Evolutionary conservation across 805 yeast species (phyloP).

Genomic region (Debaryomyces hansenii): DNA sequence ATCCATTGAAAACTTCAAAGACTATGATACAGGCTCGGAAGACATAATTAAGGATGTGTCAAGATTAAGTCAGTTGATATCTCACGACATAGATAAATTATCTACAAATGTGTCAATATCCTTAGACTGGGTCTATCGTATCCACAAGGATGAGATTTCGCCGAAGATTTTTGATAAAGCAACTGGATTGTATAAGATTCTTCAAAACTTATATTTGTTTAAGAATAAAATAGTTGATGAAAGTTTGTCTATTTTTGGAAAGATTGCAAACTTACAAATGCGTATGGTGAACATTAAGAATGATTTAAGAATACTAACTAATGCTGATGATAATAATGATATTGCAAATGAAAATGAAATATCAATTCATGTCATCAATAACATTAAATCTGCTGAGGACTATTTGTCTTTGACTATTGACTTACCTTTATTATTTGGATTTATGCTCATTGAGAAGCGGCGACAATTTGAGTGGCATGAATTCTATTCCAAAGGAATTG

Average conservation of each 20-base stretch:
- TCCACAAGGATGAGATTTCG: conserved; percentile 14
- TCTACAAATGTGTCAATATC: conserved; percentile 4
- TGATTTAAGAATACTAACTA: conserved; percentile 26
- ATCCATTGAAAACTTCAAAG: conserved; percentile 28
- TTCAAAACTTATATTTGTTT: conserved; percentile 32
- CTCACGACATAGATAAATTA: conserved; percentile 13
- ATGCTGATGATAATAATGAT: conserved; percentile 8
- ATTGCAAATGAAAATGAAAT: conserved; percentile 3
- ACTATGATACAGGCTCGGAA: conserved; percentile 10
- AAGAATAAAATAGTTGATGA: conserved; percentile 21
- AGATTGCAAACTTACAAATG: conserved; percentile 38
- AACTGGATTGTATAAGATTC: conserved; percentile 30
- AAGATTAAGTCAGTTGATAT: conserved; percentile 3
- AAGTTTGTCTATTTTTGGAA: conserved; percentile 25
- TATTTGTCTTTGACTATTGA: conserved; percentile 52
- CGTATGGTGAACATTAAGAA: conserved; percentile 32
- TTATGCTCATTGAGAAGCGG: conserved; percentile 61
- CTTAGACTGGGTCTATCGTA: conserved; percentile 22
- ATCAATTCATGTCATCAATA: conserved; percentile 20
- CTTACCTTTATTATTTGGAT: conserved; percentile 69
- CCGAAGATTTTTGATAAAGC: conserved; percentile 34
- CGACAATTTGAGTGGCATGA: conserved; percentile 60
- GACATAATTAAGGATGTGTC: conserved; percentile 8
- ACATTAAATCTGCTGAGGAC: conserved; percentile 35
- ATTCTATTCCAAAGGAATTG: conserved; percentile 39